Percentiles rank a stretch among this genome's conserved stretches.
These are phyloP conservation scores for Colletotrichum orbiculare DNA, from an alignment of 2,329 filamentous ascomycete genomes.

Conservation along the genomic window DNA sequence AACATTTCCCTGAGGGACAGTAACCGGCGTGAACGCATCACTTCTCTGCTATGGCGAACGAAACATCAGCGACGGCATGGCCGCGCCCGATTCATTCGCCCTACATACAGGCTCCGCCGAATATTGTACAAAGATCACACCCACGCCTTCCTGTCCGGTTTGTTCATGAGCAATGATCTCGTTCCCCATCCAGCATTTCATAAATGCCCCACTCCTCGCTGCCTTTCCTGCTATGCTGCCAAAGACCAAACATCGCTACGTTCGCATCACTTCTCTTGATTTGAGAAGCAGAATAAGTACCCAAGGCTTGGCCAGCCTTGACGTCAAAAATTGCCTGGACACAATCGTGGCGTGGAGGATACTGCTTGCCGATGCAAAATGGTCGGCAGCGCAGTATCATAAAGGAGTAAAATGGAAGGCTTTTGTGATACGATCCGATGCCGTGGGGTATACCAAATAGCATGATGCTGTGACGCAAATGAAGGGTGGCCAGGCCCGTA, in stretches of 20 bases:
- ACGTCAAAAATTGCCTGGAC: neutral
- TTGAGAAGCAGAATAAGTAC: slow-evolving; percentile 33
- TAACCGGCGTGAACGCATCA: too few species aligned
- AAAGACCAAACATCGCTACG: slow-evolving; percentile 37
- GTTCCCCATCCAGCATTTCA: slow-evolving; percentile 14
- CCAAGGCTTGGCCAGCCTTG: slow-evolving; percentile 21
- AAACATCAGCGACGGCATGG: neutral
- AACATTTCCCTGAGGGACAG: neutral
- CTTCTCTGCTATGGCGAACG: too few species aligned
- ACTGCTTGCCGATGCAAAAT: slow-evolving; percentile 21
- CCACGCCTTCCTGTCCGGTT: slow-evolving; percentile 12
- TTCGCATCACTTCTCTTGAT: slow-evolving; percentile 27
- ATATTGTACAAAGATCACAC: slow-evolving; percentile 32
- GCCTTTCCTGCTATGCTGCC: slow-evolving; percentile 29
- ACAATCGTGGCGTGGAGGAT: slow-evolving; percentile 3
- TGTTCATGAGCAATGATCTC: slow-evolving; percentile 28
- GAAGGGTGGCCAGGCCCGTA: slow-evolving; percentile 21
- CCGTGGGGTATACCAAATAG: slow-evolving; percentile 37
- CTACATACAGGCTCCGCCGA: slow-evolving; percentile 23
- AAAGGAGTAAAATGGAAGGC: slow-evolving; percentile 37
- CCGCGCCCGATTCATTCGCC: slow-evolving; percentile 7
- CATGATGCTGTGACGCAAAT: slow-evolving; percentile 33
- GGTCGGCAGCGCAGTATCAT: slow-evolving; percentile 27
- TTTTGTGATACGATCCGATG: slow-evolving; percentile 36
- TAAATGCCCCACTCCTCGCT: slow-evolving; percentile 25